These are phyloP conservation scores for Cantharellus cinnabarinus DNA, from an alignment of 768 basidiomycete genomes.

Conservation along the genomic window DNA sequence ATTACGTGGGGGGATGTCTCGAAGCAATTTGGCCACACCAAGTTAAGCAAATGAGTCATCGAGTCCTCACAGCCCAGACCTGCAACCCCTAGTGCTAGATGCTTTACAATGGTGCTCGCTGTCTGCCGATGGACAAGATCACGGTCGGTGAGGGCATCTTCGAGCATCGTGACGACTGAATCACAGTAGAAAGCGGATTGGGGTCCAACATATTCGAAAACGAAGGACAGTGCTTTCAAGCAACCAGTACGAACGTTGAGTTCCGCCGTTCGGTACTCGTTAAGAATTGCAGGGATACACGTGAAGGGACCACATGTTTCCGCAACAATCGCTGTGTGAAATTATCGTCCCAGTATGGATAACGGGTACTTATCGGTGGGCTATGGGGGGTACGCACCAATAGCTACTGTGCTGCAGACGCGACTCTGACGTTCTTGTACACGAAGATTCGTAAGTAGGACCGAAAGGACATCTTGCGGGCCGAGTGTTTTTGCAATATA, in stretches of 20 bases:
- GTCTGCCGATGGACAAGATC: constrained; percentile 98
- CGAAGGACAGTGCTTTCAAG: constrained; percentile 93
- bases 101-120: constrained; percentile 95
- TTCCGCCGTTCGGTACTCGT: constrained; percentile 96
- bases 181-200: constrained; percentile 95
- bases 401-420: constrained; percentile 95
- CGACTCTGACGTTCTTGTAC: constrained; percentile 98
- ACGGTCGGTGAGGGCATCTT: constrained; percentile 94
- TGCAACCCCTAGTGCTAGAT: constrained; percentile 87
- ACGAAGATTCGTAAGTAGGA: constrained; percentile 85
- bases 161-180: constrained; percentile 93
- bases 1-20: constrained; percentile 98
- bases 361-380: background rate
- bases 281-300: constrained; percentile 94
- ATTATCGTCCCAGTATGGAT: background rate
- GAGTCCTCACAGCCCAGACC: constrained; percentile 97
- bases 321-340: constrained; percentile 43
- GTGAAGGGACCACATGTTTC: constrained; percentile 96
- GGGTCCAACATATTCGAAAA: constrained; percentile 96
- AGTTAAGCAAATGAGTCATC: constrained; percentile 91
- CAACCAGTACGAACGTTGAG: constrained; percentile 97
- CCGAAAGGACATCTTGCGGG: constrained; percentile 92
- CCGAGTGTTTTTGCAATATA: constrained; percentile 99
- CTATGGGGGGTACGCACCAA: constrained; percentile 25
- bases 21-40: constrained; percentile 98